phyloP scores from a whole-genome alignment of 2,329 filamentous ascomycete species.

The Dactylella cylindrospora region DNA sequence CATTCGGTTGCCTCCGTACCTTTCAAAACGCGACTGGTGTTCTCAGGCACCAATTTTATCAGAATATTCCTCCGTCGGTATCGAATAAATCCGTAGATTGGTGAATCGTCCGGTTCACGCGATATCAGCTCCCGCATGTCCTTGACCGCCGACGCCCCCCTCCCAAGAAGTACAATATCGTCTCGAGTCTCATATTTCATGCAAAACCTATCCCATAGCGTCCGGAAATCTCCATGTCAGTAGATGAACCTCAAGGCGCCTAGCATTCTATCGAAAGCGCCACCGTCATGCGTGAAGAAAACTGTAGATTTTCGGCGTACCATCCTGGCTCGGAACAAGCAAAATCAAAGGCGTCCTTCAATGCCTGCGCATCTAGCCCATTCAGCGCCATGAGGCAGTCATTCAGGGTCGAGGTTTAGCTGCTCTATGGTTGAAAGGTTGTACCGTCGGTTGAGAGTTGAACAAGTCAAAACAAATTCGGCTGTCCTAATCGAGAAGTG shows the following conservation, averaged over 20 bases:
- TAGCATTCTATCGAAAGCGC: neutral
- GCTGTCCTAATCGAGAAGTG: slow-evolving; percentile 24
- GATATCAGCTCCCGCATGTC: slow-evolving; percentile 79
- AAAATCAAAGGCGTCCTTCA: slow-evolving; percentile 81
- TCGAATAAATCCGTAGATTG: slow-evolving; percentile 86
- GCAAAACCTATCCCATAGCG: slow-evolving; percentile 71
- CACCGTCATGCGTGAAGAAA: slow-evolving; percentile 13
- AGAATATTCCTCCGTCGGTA: slow-evolving; percentile 88
- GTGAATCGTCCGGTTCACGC: slow-evolving; percentile 78
- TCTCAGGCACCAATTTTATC: slow-evolving; percentile 88
- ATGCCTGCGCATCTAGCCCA: slow-evolving; percentile 77
- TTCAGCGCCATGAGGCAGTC: slow-evolving; percentile 78
- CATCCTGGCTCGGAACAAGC: slow-evolving; percentile 81
- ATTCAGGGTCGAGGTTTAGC: slow-evolving; percentile 33
- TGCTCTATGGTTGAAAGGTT: slow-evolving; percentile 29
- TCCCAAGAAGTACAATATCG: slow-evolving; percentile 74
- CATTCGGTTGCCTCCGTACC: slow-evolving; percentile 62
- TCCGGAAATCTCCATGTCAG: slow-evolving; percentile 8
- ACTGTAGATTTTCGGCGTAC: slow-evolving; percentile 26
- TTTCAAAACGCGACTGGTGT: slow-evolving; percentile 86
- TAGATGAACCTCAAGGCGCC: slow-evolving; percentile 6
- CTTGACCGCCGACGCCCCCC: slow-evolving; percentile 76
- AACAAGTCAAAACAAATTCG: slow-evolving; percentile 33
- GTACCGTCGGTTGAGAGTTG: slow-evolving; percentile 39
- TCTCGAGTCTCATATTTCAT: slow-evolving; percentile 89